phyloP scores from a whole-genome alignment of 768 basidiomycete species.

The Rhodosporidiobolus odoratus region DNA sequence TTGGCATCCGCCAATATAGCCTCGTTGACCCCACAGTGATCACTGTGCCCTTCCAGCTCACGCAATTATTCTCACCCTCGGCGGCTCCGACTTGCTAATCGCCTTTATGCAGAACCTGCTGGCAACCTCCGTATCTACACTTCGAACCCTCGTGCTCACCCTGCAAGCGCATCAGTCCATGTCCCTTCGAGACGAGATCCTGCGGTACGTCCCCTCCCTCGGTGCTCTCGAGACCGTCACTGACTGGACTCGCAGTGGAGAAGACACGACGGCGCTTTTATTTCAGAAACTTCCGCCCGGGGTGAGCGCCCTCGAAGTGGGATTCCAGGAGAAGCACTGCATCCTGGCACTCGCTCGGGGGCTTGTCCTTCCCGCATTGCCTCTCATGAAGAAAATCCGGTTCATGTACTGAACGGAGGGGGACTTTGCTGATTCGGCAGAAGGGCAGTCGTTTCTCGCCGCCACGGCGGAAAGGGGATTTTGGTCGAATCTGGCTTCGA shows the following conservation, averaged over 20 bases:
- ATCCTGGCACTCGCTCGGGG: not conserved
- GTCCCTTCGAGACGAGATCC: not conserved
- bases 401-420: not conserved
- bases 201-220: not conserved
- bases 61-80: slow-evolving; percentile 3
- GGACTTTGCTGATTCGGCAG: not conserved
- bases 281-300: not conserved
- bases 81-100: slow-evolving; percentile 4
- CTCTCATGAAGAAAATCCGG: not conserved
- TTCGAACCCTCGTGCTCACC: not conserved
- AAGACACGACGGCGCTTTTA: not conserved
- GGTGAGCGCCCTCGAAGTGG: not conserved
- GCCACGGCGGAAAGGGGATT: not conserved
- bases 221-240: not conserved
- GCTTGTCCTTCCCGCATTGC: not conserved
- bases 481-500: slow-evolving; percentile 3
- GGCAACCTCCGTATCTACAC: not conserved
- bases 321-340: not conserved
- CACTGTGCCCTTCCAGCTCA: not conserved
- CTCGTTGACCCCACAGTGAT: not conserved
- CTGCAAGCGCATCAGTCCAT: not conserved
- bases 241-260: not conserved
- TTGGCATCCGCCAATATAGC: not conserved
- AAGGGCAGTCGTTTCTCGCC: not conserved
- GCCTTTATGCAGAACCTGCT: not conserved